Base-by-base conservation (phyloP, 2,329 filamentous ascomycete species). In the Colletotrichum paranaense region DNA sequence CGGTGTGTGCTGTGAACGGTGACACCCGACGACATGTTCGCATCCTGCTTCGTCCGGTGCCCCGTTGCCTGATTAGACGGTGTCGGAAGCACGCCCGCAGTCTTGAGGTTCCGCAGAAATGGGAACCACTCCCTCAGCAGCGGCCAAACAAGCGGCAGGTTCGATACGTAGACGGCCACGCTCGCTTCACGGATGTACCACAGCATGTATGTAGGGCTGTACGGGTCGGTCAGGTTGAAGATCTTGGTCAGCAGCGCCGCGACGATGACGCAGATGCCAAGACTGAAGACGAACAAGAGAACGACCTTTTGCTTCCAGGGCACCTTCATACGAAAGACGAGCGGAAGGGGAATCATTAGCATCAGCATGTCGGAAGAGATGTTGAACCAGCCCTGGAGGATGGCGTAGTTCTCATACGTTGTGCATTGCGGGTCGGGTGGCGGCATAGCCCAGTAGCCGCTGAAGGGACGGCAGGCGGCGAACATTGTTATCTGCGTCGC, bases 181-280 rank as follows among this genome's bases (percentile, higher is more conserved):
- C 82, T 85, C 11, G 87, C 85, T 82, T 90, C 88, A 67, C 88
- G 83, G 24, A 85, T 82, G 77, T 89, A 89, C 88, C 88, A 90
- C 22, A 86, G 78, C 82, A 86, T 82, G 76, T 86, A 86, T n/a
- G 76, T 57, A 5, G 75, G 76, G 63, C 75, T 78, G 16, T 63
- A 72, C 3, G 58, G 67, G 57, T 74, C 68, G 14, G 19, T 5
- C 19, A 84, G 81, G 73, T 87, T 87, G 78, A 84, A 87, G 59
- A 85, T 78, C 74, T 88, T 87, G 16, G 84, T 88, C 8, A 89
- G 78, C 28, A 82, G 67, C 16, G 82, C 82, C 11, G 80, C 80
- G 35, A 81, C 62, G 64, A 88, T 82, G 35, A 88, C 85, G 74
- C 88, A 88, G 60, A 82, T 78, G 24, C 87, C 87, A 75, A 89